Percentiles rank a stretch among this genome's conserved stretches.
phyloP scores from a whole-genome alignment of 1,284 basidiomycete genomes.

The Nidula niveotomentosa region DNA sequence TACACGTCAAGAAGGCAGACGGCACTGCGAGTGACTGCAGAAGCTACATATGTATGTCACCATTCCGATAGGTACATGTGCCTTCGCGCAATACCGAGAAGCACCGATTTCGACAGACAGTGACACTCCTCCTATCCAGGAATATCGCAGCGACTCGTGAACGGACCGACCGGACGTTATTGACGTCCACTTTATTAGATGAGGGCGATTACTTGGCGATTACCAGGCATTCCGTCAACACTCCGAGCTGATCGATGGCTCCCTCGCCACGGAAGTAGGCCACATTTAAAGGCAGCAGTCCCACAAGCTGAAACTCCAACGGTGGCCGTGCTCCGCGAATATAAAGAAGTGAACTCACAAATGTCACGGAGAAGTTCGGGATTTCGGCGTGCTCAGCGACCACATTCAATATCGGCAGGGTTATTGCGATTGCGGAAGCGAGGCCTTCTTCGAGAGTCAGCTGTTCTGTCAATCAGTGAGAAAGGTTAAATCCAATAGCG shows the following conservation, averaged over 20 bases:
- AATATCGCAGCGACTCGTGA: neutral
- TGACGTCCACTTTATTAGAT: neutral
- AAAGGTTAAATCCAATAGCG: neutral
- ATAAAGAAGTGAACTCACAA: no score
- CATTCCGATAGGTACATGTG: neutral
- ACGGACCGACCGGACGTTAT: neutral
- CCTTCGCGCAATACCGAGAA: neutral
- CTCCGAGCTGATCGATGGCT: neutral
- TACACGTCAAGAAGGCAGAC: no score
- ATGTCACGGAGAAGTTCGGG: no score
- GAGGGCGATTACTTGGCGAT: neutral
- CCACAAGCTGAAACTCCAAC: no score
- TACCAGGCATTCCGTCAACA: neutral
- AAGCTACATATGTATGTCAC: conserved; percentile 1
- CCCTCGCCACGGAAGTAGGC: no score
- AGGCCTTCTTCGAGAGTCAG: neutral
- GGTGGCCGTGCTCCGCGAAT: no score
- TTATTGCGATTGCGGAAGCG: neutral
- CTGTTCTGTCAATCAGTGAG: neutral
- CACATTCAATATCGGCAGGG: neutral
- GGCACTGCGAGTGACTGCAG: neutral
- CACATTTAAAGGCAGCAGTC: no score
- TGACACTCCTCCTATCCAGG: neutral
- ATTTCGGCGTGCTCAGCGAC: no score
- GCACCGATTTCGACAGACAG: neutral